Base-by-base conservation (phyloP, 2,329 filamentous ascomycete species). In the Diaporthe sp. region DNA sequence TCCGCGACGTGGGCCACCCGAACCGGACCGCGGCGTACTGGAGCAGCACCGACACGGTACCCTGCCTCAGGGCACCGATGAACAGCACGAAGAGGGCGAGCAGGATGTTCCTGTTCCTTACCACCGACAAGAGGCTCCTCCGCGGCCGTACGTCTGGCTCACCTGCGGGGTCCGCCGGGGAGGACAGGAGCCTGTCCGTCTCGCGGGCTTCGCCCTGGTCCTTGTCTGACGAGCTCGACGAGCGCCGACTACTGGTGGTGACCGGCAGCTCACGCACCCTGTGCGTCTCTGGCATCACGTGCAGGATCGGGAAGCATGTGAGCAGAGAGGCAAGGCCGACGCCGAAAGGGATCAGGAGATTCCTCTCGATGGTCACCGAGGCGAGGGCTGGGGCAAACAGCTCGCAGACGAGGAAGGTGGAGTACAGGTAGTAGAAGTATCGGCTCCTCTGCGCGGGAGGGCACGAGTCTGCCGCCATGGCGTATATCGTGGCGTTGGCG, bases 341-440 rank as follows among this genome's bases (percentile, higher is more conserved):
- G 58, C 55, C 76, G 19, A 77, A 77, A 6, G 76, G 76, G 13
- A 77, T 67, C 5, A 76, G 44, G 2, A 77, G 31, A 19, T 73
- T 71, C 17, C 17, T 70, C 55, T 77, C 76, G 61, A 77, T 73
- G 31, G 76, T 75, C 6, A 71, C 37, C 7, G 73, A 75, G 31
- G 74, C 76, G 25, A 77, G 55, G 31, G 73, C 76, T 4, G 76
- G 76, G 15, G 74, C 76, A 13, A 77, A 71, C 12, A 77, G 70
- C 76, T 77, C 73, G 37, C 76, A 75, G 70, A 77, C 76, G 37
- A 75, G 62, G 46, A 77, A 77, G 6, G 76, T 77, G 10, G 76
- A 77, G 49, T 77, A 77, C 9, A 77, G 73, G 62, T 77, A 77
- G 68, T 77, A 77, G 62, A 77, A 77, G n/a, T 77, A 77, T 0